These are phyloP conservation scores for Neonothopanus nambi DNA, from an alignment of 1,284 basidiomycete species.

Conservation along the genomic window DNA sequence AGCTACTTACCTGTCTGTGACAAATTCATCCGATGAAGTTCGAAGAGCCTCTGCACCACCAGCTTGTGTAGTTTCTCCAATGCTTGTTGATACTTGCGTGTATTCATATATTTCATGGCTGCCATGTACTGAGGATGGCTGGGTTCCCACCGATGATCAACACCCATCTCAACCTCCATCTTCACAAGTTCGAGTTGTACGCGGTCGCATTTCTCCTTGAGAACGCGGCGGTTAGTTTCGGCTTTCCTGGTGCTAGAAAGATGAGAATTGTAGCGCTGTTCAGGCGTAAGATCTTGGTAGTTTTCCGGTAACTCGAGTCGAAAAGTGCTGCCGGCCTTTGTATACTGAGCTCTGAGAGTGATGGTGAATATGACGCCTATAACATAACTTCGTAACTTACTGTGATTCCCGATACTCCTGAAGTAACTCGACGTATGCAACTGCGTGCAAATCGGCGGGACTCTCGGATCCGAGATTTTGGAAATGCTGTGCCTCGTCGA, in stretches of 20 bases:
- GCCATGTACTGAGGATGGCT: constrained; percentile 11
- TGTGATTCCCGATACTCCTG: constrained; percentile 1
- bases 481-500: constrained; percentile 17
- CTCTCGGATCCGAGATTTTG: constrained; percentile 17
- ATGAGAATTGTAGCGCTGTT: background rate
- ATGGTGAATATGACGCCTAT: background rate
- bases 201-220: constrained; percentile 5
- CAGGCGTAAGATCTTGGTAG: background rate
- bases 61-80: constrained; percentile 23
- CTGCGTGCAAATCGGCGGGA: constrained; percentile 3
- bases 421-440: constrained; percentile 22
- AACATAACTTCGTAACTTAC: background rate
- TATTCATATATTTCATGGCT: background rate
- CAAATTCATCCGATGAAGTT: constrained; percentile 23
- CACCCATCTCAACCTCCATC: constrained; percentile 12
- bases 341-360: background rate
- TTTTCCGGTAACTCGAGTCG: background rate
- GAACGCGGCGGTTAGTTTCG: background rate
- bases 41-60: constrained; percentile 25
- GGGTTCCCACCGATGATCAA: constrained; percentile 15
- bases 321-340: background rate
- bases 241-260: constrained; percentile 1
- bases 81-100: constrained; percentile 21
- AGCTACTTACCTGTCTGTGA: constrained; percentile 12
- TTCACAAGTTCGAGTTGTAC: constrained; percentile 5